Percentiles rank a stretch among this genome's conserved stretches.
Evolutionary conservation across 169 alveolate genomes (phyloP).

Genomic region (Plasmodium chabaudi): DNA sequence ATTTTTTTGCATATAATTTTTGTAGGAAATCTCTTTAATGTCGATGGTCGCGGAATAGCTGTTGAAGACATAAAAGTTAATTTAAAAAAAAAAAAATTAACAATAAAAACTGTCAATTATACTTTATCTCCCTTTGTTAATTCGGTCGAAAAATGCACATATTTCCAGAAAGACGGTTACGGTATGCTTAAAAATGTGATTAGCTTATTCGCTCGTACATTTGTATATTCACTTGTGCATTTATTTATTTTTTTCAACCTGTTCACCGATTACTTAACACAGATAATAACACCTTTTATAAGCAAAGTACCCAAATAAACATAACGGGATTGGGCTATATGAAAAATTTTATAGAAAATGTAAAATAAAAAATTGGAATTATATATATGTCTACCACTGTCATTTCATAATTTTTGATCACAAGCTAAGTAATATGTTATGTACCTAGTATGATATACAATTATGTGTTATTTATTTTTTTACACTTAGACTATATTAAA

Average conservation of each 20-base stretch:
- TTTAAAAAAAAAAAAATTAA: slow-evolving; percentile 18
- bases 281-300: slow-evolving; percentile 33
- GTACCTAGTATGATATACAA: not conserved
- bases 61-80: slow-evolving; percentile 28
- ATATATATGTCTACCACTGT: not conserved
- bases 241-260: not conserved
- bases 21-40: slow-evolving; percentile 20
- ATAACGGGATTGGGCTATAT: slow-evolving; percentile 46
- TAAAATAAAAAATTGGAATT: not conserved
- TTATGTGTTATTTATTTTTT: not conserved
- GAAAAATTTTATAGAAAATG: slow-evolving; percentile 40
- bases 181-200: slow-evolving; percentile 2
- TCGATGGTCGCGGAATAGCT: slow-evolving; percentile 50
- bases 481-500: slow-evolving; percentile 27
- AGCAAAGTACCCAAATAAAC: slow-evolving; percentile 27
- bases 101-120: slow-evolving; percentile 32
- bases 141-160: slow-evolving; percentile 8
- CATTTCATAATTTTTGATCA: not conserved
- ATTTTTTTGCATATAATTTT: not conserved
- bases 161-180: slow-evolving; percentile 25
- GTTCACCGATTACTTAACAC: not conserved
- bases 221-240: not conserved
- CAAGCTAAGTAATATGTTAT: no score
- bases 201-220: not conserved
- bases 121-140: slow-evolving; percentile 24